A percentile compares a stretch with the other conserved stretches of the same genome.
These are phyloP conservation scores for Botryotinia calthae DNA, from an alignment of 2,329 filamentous ascomycete species.

Conservation along the genomic window DNA sequence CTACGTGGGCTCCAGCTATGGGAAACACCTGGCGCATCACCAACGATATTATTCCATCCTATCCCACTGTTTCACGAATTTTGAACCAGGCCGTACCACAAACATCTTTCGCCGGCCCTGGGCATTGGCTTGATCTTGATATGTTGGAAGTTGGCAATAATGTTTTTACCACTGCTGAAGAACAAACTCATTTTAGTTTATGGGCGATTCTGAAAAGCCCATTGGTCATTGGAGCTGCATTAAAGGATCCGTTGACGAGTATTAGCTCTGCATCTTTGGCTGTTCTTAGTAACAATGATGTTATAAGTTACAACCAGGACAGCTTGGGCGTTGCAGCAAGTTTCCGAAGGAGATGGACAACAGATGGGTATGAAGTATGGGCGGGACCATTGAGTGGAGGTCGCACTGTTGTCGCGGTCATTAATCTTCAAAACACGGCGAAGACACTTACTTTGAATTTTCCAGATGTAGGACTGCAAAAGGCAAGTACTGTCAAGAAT, in stretches of 20 bases:
- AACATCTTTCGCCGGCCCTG: slow-evolving; percentile 40
- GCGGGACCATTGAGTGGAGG: slow-evolving; percentile 29
- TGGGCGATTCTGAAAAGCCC: slow-evolving; percentile 43
- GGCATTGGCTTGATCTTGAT: slow-evolving; percentile 45
- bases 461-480: slow-evolving; percentile 32
- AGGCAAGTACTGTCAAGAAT: slow-evolving; percentile 28
- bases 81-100: slow-evolving; percentile 44
- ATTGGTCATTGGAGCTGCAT: slow-evolving; percentile 31
- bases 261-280: slow-evolving; percentile 25
- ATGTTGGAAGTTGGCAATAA: slow-evolving; percentile 44
- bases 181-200: slow-evolving; percentile 44
- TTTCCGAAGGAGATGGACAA: slow-evolving; percentile 31
- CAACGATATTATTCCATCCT: slow-evolving; percentile 44
- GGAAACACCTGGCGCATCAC: slow-evolving; percentile 44
- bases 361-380: slow-evolving; percentile 35
- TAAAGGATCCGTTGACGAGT: slow-evolving; percentile 29
- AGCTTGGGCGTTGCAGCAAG: slow-evolving; percentile 30
- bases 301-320: slow-evolving; percentile 35
- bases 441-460: slow-evolving; percentile 30
- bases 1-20: slow-evolving; percentile 41
- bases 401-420: slow-evolving; percentile 31
- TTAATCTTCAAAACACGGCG: slow-evolving; percentile 27
- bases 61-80: slow-evolving; percentile 42
- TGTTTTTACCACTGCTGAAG: slow-evolving; percentile 40
- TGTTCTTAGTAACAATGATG: slow-evolving; percentile 30